Evolutionary conservation across 768 basidiomycete species (phyloP).

Genomic region (Pisolithus microcarpus): DNA sequence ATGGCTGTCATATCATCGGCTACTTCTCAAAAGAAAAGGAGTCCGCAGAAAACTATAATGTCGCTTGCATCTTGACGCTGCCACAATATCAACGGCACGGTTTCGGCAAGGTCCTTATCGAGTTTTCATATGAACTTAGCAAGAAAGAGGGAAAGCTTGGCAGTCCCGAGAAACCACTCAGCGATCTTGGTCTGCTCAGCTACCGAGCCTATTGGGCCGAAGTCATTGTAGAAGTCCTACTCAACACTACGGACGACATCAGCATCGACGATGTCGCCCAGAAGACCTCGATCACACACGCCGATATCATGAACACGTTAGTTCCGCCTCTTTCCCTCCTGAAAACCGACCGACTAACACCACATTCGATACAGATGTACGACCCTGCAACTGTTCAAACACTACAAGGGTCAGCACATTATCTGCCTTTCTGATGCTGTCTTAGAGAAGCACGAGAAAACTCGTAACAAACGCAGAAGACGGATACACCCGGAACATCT

Average conservation of each 20-base stretch:
- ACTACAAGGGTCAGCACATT: constrained; percentile 91
- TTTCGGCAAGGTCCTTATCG: constrained; percentile 91
- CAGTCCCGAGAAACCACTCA: constrained; percentile 95
- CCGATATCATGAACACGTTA: constrained; percentile 98
- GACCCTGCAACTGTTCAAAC: constrained; percentile 90
- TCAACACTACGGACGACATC: constrained; percentile 65
- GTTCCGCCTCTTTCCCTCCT: constrained; percentile 28
- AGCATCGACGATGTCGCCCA: constrained; percentile 97
- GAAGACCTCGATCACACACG: constrained; percentile 89
- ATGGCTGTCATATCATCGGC: constrained; percentile 90
- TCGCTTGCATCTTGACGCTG: constrained; percentile 97
- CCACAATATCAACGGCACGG: constrained; percentile 97
- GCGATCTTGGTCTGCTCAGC: constrained; percentile 85
- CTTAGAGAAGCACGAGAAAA: constrained; percentile 84
- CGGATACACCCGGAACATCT: constrained; percentile 75
- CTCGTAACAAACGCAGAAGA: constrained; percentile 67
- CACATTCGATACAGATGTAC: constrained; percentile 59
- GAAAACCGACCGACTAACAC: constrained; percentile 3
- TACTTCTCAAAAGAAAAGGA: constrained; percentile 99
- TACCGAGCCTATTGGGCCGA: constrained; percentile 98
- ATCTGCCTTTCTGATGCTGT: constrained; percentile 88
- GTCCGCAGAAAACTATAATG: constrained; percentile 95
- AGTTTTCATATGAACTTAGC: constrained; percentile 96
- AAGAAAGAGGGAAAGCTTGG: constrained; percentile 95
- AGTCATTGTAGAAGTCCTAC: constrained; percentile 84